These are phyloP conservation scores for Syzygium oleosum DNA, from an alignment of 345 rosid species.

Conservation along the genomic window DNA sequence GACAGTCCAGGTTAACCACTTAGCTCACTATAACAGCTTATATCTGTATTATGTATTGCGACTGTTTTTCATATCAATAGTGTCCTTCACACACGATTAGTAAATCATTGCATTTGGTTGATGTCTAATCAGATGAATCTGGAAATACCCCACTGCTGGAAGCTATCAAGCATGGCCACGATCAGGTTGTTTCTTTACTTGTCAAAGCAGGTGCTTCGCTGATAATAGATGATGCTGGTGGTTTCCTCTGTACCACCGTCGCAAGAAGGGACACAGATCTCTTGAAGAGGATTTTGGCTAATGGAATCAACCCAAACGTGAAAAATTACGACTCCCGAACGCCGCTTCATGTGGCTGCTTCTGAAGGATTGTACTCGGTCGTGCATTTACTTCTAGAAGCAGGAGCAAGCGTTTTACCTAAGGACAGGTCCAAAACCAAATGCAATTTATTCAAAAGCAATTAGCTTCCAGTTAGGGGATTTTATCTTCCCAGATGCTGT, in stretches of 20 bases:
- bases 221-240: conserved; percentile 49
- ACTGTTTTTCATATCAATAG: not conserved
- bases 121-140: conserved; percentile 32
- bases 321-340: conserved; percentile 70
- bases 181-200: conserved; percentile 48
- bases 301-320: conserved; percentile 64
- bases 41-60: not conserved
- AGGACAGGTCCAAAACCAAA: conserved; percentile 42
- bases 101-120: not conserved
- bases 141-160: conserved; percentile 77
- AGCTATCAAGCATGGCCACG: conserved; percentile 67
- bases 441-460: not conserved
- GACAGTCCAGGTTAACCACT: conserved; percentile 28
- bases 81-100: not conserved
- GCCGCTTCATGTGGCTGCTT: conserved; percentile 74
- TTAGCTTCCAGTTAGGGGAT: not conserved
- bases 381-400: conserved; percentile 50
- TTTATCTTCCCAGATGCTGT: not conserved
- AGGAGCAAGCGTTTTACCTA: conserved; percentile 62
- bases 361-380: conserved; percentile 43
- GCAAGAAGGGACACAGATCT: conserved; percentile 49
- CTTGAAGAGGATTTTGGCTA: conserved; percentile 40
- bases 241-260: conserved; percentile 51
- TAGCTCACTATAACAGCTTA: no score
- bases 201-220: conserved; percentile 53